phyloP scores from a whole-genome alignment of 257 asterid species.

The Coffea canephora region DNA sequence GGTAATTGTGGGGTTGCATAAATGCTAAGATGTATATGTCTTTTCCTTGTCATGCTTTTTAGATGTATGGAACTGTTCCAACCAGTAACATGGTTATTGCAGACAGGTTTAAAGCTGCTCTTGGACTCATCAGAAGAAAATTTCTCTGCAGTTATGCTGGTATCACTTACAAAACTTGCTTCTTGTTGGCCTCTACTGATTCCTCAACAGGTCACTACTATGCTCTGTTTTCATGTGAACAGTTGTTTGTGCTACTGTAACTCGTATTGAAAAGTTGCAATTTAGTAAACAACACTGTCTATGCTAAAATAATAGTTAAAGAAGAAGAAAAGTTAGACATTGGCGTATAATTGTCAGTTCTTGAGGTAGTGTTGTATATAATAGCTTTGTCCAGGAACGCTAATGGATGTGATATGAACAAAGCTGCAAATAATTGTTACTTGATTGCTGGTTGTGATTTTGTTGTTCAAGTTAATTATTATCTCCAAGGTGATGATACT shows the following conservation, averaged over 20 bases:
- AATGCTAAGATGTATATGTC: neutral
- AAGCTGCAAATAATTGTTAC: neutral
- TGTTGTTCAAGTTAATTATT: neutral
- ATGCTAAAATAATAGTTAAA: neutral
- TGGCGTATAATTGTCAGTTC: no score
- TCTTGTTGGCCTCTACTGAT: slow-evolving; percentile 64
- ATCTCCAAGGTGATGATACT: neutral
- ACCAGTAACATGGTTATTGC: slow-evolving; percentile 30
- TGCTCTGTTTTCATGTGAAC: slow-evolving; percentile 6
- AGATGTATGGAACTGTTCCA: neutral
- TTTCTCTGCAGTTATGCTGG: slow-evolving; percentile 61
- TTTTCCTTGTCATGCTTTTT: neutral
- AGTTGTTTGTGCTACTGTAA: neutral
- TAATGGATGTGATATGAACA: neutral
- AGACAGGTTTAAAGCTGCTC: slow-evolving; percentile 75
- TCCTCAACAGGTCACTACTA: slow-evolving; percentile 62
- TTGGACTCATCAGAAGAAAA: slow-evolving; percentile 64
- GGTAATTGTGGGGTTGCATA: neutral
- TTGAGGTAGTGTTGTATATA: neutral
- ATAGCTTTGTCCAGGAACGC: neutral
- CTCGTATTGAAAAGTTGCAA: neutral
- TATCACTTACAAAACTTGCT: slow-evolving; percentile 83
- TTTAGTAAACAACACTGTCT: neutral
- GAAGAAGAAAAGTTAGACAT: neutral
- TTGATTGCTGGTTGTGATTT: neutral